Evolutionary conservation across 2,329 filamentous ascomycete genomes (phyloP), one percentile per base, ranked within the genome.

Genomic region (Teratosphaeria pseudoeucalypti): DNA sequence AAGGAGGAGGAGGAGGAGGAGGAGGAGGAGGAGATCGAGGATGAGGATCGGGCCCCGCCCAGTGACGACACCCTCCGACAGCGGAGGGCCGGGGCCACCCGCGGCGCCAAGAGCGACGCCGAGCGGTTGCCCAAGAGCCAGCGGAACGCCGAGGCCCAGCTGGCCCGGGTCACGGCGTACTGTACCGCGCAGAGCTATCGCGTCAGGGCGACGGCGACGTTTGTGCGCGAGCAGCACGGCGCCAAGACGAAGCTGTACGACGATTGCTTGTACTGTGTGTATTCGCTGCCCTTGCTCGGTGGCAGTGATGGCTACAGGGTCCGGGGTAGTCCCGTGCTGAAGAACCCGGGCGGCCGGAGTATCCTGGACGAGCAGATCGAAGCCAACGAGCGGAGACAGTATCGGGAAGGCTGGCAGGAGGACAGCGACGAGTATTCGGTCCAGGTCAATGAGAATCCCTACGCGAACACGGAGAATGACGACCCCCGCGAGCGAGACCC

Each of bases 221-320:
- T 99, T 71, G 79, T 96, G 62, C 87, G 89, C 67, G 89, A 89
- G 64, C 87, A 87, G 68, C 94, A 99, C 75, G 86, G 88, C 34
- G 92, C 92, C 0, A 88, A 91, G 75, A 95, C 92, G 14, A 99
- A 99, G 75, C 81, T 97, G 5, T 99, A 99, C 75, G 94, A 99
- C 73, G 94, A 99, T 74, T 99, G 94, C 71, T 79, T 99, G 27
- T 99, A 99, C 72, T 90, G 87, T 29, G 92, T 96, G 55, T 99
- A 99, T 73, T 92, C 96, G 71, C 78, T 96, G 34, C 94, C 94
- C 5, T 77, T 99, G 16, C 79, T 97, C 58, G 88, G 90, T 2
- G 94, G 92, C 1, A 84, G 80, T 54, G 91, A 95, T 55, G 92
- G 94, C 1, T 96, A 92, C 73, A 82, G 94, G 29, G 80, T 99